A percentile compares a stretch with the other conserved stretches of the same genome.
These are phyloP conservation scores for Fusarium sambucinum DNA, from an alignment of 2,329 filamentous ascomycete genomes.

Conservation along the genomic window DNA sequence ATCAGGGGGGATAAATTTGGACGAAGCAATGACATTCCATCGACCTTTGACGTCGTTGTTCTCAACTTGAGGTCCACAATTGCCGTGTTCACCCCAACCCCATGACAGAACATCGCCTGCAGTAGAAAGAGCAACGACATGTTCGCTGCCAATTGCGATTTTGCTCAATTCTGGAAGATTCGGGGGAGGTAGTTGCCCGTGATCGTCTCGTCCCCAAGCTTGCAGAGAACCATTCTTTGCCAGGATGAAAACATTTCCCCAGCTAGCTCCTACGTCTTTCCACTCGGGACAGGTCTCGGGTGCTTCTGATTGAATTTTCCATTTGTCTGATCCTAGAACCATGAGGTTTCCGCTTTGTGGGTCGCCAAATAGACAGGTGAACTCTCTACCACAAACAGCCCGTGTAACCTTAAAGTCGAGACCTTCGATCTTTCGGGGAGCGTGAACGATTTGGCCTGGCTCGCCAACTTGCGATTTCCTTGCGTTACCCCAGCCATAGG, in stretches of 20 bases:
- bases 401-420: slow-evolving; percentile 72
- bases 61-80: slow-evolving; percentile 80
- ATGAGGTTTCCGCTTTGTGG: slow-evolving; percentile 68
- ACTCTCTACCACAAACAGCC: slow-evolving; percentile 85
- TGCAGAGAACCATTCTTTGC: slow-evolving; percentile 68
- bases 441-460: slow-evolving; percentile 64
- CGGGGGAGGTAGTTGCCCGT: slow-evolving; percentile 79
- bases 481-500: slow-evolving; percentile 90
- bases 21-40: slow-evolving; percentile 75
- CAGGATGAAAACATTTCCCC: slow-evolving; percentile 84
- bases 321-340: slow-evolving; percentile 82
- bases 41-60: slow-evolving; percentile 75
- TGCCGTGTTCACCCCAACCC: slow-evolving; percentile 99
- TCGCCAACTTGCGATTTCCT: slow-evolving; percentile 86
- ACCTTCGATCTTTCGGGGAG: slow-evolving; percentile 70
- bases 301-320: slow-evolving; percentile 69
- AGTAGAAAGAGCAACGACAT: slow-evolving; percentile 78
- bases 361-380: slow-evolving; percentile 78
- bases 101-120: slow-evolving; percentile 80
- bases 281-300: slow-evolving; percentile 68
- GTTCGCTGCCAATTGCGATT: slow-evolving; percentile 90
- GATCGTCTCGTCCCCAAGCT: slow-evolving; percentile 87
- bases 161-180: slow-evolving; percentile 68
- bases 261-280: slow-evolving; percentile 80
- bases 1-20: slow-evolving; percentile 64